These are phyloP conservation scores for Fusarium sp. DNA, from an alignment of 2,329 filamentous ascomycete genomes.

Conservation along the genomic window DNA sequence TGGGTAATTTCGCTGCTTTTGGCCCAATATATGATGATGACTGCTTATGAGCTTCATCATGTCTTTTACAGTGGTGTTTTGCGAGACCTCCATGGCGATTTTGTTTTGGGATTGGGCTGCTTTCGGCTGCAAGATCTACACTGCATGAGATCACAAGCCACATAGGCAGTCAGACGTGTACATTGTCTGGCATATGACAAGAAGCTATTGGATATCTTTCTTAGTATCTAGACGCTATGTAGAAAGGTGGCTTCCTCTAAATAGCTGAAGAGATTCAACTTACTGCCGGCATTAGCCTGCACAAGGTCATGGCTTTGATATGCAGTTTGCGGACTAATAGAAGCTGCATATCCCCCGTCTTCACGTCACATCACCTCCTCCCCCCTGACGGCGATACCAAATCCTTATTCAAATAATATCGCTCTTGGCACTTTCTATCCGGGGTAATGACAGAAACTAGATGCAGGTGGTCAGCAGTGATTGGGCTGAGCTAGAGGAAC, in stretches of 20 bases:
- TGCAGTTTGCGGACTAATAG: slow-evolving; percentile 4
- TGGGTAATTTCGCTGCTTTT: background rate
- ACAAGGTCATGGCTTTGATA: background rate
- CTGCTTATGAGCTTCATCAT: background rate
- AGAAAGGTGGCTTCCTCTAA: background rate
- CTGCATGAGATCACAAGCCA: slow-evolving; percentile 6
- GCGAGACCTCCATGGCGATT: background rate
- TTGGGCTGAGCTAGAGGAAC: background rate
- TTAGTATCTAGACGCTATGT: background rate
- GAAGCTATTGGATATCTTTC: background rate
- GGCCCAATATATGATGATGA: background rate
- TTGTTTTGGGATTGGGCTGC: slow-evolving; percentile 18
- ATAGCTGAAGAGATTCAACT: slow-evolving; percentile 13
- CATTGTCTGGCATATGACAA: slow-evolving; percentile 4
- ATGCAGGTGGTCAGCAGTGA: slow-evolving; percentile 3
- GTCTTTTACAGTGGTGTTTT: background rate
- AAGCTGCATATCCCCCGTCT: background rate
- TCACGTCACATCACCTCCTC: background rate
- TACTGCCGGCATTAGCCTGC: background rate
- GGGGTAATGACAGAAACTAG: background rate
- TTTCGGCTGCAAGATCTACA: slow-evolving; percentile 5
- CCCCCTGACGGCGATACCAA: background rate
- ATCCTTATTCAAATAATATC: background rate
- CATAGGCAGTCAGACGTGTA: background rate
- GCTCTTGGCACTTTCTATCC: background rate